A percentile compares a stretch with the other conserved stretches of the same genome.
Conservation (phyloP, 805 yeast genomes). For the Candida orba region DNA sequence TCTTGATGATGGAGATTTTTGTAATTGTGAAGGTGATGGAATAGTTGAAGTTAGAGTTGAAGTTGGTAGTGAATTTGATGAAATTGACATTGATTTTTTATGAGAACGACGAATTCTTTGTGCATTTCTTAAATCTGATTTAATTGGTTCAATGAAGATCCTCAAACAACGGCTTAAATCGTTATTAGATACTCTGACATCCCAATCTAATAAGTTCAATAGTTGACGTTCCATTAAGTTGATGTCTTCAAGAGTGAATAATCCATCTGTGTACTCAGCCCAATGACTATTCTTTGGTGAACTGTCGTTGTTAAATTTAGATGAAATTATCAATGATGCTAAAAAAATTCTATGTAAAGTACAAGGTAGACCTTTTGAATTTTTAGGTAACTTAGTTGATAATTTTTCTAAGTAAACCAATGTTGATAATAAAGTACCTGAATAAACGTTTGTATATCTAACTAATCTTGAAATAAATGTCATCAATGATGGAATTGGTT, state of each 20-base stretch:
- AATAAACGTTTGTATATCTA: slow-evolving; percentile 70
- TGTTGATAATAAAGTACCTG: slow-evolving; percentile 71
- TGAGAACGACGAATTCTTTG: slow-evolving; percentile 17
- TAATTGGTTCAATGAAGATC: slow-evolving; percentile 72
- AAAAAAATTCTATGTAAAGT: slow-evolving; percentile 73
- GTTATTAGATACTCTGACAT: slow-evolving; percentile 53
- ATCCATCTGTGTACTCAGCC: slow-evolving; percentile 72
- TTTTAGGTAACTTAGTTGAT: slow-evolving; percentile 53
- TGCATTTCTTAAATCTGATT: slow-evolving; percentile 33
- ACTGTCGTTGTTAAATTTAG: slow-evolving; percentile 71
- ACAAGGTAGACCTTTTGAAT: slow-evolving; percentile 72
- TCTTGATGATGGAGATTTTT: slow-evolving; percentile 4
- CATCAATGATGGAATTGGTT: slow-evolving; percentile 54
- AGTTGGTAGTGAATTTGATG: neutral
- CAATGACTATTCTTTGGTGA: slow-evolving; percentile 75
- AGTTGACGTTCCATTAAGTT: slow-evolving; percentile 78
- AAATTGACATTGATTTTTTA: slow-evolving; percentile 2
- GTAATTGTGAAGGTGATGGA: neutral
- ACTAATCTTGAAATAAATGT: slow-evolving; percentile 67
- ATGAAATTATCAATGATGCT: slow-evolving; percentile 65
- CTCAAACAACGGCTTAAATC: slow-evolving; percentile 64
- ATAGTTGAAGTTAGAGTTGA: slow-evolving; percentile 5
- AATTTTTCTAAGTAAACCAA: slow-evolving; percentile 60
- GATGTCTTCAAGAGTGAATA: slow-evolving; percentile 60
- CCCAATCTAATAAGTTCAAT: slow-evolving; percentile 63